Evolutionary conservation across 768 basidiomycete genomes (phyloP), one percentile per base, ranked within the genome.

Genomic region (Mycena belliarum): DNA sequence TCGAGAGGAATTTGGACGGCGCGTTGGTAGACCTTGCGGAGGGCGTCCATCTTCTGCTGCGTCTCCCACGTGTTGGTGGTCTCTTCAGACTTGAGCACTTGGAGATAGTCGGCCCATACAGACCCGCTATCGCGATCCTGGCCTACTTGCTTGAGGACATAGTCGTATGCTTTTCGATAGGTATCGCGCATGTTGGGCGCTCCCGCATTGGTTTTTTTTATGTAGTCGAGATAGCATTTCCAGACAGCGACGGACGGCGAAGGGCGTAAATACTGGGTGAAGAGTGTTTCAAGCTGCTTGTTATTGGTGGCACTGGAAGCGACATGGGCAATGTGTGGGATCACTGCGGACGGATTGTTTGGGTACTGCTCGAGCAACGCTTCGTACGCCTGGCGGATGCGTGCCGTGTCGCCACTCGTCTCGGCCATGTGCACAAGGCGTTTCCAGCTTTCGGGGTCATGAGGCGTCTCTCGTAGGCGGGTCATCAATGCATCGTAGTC

Each of bases 1-100:
- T 94, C 91, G 64, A 98, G 81, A 0, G 97, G 97, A 29, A 97
- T 93, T 68, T 93, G 91, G 21, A 98, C 90, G 3, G 93, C 96
- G 49, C 93, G 86, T 67, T 95, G 93, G 74, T 97, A 97, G 1
- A 91, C 87, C 69, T 91, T 93, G 57, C 97, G 86, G 5, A 98
- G 77, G 2, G 86, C 83, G 63, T 97, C 96, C 89, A 94, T 95
- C 70, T 94, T 93, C 68, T 96, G 93, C 66, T 95, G 92, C 63
- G 90, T 87, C 70, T 98, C 96, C 95, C 95, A 98, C 20, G 93
- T 93, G 24, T 88, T 91, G 14, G 82, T 83, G 0, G 89, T 79
- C 85, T 90, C 89, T 40, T 85, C 88, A 16, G 85, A 81, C 62
- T 84, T 86, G 49, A 99, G 72, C 70, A 97, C 98, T 57, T 89